Evolutionary conservation across 2,329 filamentous ascomycete species (phyloP).

Genomic region (Chalaropsis ovoidea): DNA sequence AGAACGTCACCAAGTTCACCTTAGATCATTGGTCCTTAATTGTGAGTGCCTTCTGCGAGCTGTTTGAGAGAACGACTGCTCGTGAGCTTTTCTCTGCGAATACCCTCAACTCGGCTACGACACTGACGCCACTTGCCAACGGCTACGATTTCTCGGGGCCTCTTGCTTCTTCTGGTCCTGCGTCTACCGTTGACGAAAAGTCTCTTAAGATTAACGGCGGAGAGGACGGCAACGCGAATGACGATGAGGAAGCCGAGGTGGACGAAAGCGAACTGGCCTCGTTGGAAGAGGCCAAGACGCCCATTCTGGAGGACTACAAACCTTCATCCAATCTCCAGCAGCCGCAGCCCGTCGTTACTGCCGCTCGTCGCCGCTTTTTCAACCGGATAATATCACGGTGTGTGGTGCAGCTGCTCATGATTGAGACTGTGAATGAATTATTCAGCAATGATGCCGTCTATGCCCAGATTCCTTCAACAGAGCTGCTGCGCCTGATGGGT

Average conservation of each 20-base stretch:
- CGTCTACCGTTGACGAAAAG: conserved; percentile 40
- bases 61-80: conserved; percentile 90
- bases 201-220: conserved; percentile 52
- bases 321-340: conserved; percentile 67
- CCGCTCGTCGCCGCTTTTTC: conserved; percentile 87
- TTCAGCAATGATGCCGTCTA: conserved; percentile 97
- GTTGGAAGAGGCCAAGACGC: conserved; percentile 10
- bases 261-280: conserved; percentile 25
- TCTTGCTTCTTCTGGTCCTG: conserved; percentile 34
- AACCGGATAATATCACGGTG: conserved; percentile 99
- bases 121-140: conserved; percentile 43
- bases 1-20: conserved; percentile 89
- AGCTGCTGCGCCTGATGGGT: conserved; percentile 84
- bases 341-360: conserved; percentile 84
- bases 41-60: conserved; percentile 86
- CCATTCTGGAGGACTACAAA: conserved; percentile 69
- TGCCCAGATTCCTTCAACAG: conserved; percentile 76
- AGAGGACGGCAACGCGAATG: conserved; percentile 33
- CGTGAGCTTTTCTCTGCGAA: conserved; percentile 89
- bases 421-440: conserved; percentile 96
- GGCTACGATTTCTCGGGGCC: conserved; percentile 42
- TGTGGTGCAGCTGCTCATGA: conserved; percentile 95
- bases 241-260: conserved; percentile 28
- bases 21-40: conserved; percentile 86
- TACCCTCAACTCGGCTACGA: conserved; percentile 44